A percentile compares a stretch with the other conserved stretches of the same genome.
phyloP scores from a whole-genome alignment of 148 eudicot species.

The Cornus florida region DNA sequence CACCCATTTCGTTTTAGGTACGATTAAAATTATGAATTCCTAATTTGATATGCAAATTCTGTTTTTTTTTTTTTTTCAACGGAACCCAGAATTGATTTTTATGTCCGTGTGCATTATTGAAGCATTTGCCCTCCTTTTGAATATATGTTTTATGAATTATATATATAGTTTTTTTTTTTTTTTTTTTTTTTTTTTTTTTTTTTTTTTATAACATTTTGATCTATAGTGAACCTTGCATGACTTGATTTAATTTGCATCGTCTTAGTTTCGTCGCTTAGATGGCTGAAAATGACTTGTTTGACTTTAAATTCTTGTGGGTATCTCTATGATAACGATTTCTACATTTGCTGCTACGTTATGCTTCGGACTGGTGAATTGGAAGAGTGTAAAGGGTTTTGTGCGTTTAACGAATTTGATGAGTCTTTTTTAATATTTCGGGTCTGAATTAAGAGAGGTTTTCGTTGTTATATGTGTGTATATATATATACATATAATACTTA shows the following conservation, averaged over 20 bases:
- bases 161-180: background rate
- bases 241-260: conserved; percentile 11
- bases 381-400: background rate
- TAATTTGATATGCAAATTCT: background rate
- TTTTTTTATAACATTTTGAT: too few relatives aligned
- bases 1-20: conserved; percentile 12
- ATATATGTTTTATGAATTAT: background rate
- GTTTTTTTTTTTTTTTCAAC: background rate
- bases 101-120: background rate
- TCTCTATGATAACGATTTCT: background rate
- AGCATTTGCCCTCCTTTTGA: background rate
- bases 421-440: background rate
- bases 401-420: background rate
- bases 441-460: background rate
- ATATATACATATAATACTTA: too few relatives aligned
- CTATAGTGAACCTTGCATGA: background rate
- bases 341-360: background rate
- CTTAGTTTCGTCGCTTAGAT: background rate
- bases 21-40: background rate
- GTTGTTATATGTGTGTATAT: background rate
- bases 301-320: conserved; percentile 24
- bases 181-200: background rate
- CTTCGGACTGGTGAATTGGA: background rate
- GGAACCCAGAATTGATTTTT: background rate
- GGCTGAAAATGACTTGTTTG: background rate